phyloP scores from a whole-genome alignment of 139 green algal genomes.

The Tetradesmus obliquus region DNA sequence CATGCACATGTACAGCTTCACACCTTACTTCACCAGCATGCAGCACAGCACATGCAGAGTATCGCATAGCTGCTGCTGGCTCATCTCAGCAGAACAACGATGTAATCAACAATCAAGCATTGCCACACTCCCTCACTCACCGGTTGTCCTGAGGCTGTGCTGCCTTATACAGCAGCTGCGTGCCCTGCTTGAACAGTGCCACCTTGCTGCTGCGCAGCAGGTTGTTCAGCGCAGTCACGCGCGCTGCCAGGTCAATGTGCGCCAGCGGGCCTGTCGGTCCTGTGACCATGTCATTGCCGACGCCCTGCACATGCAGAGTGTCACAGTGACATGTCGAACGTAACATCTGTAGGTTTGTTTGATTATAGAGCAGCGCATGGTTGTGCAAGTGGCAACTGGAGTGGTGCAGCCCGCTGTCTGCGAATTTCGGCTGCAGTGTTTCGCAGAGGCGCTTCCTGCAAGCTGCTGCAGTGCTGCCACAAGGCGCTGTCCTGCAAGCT shows the following conservation, averaged over 20 bases:
- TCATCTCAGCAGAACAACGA: background rate
- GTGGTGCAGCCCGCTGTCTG: no score
- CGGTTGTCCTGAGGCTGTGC: constrained; percentile 46
- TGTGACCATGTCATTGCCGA: background rate
- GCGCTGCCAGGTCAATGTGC: background rate
- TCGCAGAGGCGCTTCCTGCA: no score
- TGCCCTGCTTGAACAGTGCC: constrained; percentile 44
- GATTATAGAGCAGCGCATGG: background rate
- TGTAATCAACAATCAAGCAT: no score
- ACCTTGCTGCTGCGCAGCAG: constrained; percentile 54
- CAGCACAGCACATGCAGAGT: background rate
- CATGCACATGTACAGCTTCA: background rate
- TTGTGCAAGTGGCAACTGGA: background rate
- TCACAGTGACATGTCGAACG: background rate
- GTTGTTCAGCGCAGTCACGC: constrained; percentile 41
- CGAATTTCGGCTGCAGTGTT: no score
- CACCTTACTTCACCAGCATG: background rate
- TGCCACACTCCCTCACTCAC: no score
- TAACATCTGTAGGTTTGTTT: no score
- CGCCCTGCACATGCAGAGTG: background rate
- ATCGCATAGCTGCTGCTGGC: background rate
- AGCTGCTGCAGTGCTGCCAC: no score
- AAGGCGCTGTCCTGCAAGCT: no score
- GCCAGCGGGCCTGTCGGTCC: background rate
- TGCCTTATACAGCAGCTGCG: constrained; percentile 60